A percentile compares a stretch with the other conserved stretches of the same genome.
These are phyloP conservation scores for Madurella fahalii DNA, from an alignment of 2,329 filamentous ascomycete species.

Conservation along the genomic window DNA sequence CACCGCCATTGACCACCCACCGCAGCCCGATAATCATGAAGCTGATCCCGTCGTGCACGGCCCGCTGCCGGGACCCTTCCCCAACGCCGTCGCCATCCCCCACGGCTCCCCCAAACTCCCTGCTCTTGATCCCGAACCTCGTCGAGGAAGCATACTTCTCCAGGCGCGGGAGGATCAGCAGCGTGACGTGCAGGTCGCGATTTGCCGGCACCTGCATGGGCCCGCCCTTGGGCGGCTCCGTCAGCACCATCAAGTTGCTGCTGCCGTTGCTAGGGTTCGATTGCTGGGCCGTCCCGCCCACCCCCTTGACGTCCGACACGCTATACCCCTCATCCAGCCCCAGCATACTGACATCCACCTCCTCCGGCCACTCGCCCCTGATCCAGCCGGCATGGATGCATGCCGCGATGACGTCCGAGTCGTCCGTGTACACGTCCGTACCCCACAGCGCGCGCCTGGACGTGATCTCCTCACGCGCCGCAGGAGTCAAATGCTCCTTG, in stretches of 20 bases:
- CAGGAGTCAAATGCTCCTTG: slow-evolving; percentile 65
- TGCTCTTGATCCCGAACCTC: slow-evolving; percentile 76
- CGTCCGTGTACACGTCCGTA: slow-evolving; percentile 90
- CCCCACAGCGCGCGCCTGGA: slow-evolving; percentile 81
- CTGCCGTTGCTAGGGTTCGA: slow-evolving; percentile 29
- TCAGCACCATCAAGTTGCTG: slow-evolving; percentile 41
- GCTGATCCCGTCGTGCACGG: slow-evolving; percentile 75
- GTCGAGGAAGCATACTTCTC: slow-evolving; percentile 71
- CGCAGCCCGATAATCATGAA: slow-evolving; percentile 78
- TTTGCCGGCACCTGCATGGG: slow-evolving; percentile 62
- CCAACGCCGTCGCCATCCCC: slow-evolving; percentile 31
- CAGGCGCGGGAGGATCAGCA: slow-evolving; percentile 76
- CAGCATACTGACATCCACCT: slow-evolving; percentile 67
- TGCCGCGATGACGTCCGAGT: slow-evolving; percentile 88
- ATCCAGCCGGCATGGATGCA: slow-evolving; percentile 94
- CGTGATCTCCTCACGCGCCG: slow-evolving; percentile 78
- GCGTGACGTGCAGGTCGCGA: slow-evolving; percentile 80
- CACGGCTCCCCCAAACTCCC: slow-evolving; percentile 65
- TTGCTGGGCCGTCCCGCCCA: slow-evolving; percentile 11
- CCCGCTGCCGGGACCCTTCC: slow-evolving; percentile 33
- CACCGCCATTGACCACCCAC: slow-evolving; percentile 76
- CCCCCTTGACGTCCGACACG: slow-evolving; percentile 21
- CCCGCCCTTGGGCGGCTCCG: slow-evolving; percentile 52
- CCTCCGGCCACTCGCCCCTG: slow-evolving; percentile 78
- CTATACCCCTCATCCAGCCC: slow-evolving; percentile 44